These are phyloP conservation scores for Leccinum fibrillosum DNA, from an alignment of 768 basidiomycete species.

Conservation along the genomic window DNA sequence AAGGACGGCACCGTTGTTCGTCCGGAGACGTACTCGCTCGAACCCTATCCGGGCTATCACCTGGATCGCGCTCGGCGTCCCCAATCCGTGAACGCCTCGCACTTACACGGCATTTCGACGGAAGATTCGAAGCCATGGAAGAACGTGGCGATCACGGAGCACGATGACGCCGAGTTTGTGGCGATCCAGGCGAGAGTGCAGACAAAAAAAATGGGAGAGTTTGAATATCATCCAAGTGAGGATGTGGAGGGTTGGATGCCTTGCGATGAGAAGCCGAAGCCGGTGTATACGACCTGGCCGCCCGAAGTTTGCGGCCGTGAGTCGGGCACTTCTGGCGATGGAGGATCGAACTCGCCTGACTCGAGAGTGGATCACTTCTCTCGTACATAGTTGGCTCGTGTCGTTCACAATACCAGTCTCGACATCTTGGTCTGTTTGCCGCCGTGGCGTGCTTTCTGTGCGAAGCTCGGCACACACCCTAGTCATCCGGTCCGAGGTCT, in stretches of 20 bases:
- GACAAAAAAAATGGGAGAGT: not conserved
- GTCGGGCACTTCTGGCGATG: too few species aligned
- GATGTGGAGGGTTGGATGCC: not conserved
- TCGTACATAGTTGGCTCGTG: too few species aligned
- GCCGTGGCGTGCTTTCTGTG: too few species aligned
- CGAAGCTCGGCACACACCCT: too few species aligned
- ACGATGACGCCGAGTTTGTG: slow-evolving; percentile 13
- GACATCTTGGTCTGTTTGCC: too few species aligned
- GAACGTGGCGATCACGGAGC: slow-evolving; percentile 14
- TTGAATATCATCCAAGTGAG: too few species aligned
- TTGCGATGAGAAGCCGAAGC: not conserved
- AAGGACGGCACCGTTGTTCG: not conserved
- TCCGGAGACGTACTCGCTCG: not conserved
- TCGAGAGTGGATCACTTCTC: too few species aligned
- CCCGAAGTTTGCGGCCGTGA: not conserved
- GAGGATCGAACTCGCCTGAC: too few species aligned
- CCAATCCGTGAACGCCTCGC: not conserved
- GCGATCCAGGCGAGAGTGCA: not conserved
- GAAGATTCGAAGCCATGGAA: slow-evolving; percentile 16
- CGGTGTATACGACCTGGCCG: slow-evolving; percentile 4
- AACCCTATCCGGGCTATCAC: slow-evolving; percentile 5
- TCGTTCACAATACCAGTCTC: too few species aligned
- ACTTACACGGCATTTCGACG: not conserved
- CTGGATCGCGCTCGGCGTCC: not conserved
- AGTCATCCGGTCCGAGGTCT: too few species aligned